These are phyloP conservation scores for Carex cristatella DNA, from an alignment of 176 grass and related monocot species.

Conservation along the genomic window DNA sequence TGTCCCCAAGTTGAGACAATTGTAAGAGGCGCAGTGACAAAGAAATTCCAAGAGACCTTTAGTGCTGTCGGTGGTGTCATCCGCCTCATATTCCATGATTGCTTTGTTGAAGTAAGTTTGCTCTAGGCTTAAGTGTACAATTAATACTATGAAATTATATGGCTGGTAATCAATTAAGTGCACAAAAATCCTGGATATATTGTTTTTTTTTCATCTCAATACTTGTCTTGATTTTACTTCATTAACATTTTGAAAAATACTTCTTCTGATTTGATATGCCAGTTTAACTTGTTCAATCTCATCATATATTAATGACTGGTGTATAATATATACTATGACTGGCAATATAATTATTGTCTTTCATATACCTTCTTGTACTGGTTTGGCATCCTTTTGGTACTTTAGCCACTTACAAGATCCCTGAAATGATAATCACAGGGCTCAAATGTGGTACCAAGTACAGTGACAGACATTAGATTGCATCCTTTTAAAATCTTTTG, in stretches of 20 bases:
- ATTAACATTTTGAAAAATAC: neutral
- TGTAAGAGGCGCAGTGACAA: conserved; percentile 39
- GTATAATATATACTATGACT: neutral
- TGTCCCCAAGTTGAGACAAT: conserved; percentile 68
- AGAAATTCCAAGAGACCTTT: conserved; percentile 30
- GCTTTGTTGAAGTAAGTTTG: conserved; percentile 50
- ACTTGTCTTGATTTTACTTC: neutral
- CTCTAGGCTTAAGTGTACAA: neutral
- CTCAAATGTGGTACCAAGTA: neutral
- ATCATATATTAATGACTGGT: neutral
- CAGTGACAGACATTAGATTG: neutral
- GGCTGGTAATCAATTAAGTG: neutral
- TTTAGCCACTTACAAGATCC: neutral
- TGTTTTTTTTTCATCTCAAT: neutral
- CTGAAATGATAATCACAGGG: neutral
- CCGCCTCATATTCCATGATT: conserved; percentile 94
- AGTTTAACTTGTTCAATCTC: neutral
- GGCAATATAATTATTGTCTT: neutral
- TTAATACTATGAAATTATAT: neutral
- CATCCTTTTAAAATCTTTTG: neutral
- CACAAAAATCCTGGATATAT: neutral
- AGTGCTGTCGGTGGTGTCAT: conserved; percentile 39
- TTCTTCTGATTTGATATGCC: neutral
- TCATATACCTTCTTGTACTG: neutral
- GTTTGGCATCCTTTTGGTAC: neutral